Percentiles rank a stretch among this genome's conserved stretches.
These are phyloP conservation scores for Rhodotorula kratochvilovae DNA, from an alignment of 768 basidiomycete species.

Conservation along the genomic window DNA sequence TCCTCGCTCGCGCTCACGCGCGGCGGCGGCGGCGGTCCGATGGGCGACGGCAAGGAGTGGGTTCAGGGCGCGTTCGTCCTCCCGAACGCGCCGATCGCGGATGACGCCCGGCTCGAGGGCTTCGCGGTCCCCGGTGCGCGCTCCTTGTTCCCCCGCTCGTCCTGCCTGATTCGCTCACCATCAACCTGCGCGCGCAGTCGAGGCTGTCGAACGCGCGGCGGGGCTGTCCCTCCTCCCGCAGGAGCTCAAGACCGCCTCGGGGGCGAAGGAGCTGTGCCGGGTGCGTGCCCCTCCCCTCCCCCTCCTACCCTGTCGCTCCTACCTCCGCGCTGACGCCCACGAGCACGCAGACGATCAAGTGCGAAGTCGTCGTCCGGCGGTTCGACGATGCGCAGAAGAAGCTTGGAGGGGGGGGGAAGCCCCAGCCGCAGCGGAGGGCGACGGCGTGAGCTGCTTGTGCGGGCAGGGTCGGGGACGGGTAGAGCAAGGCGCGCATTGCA, in stretches of 20 bases:
- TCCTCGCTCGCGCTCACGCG: slow-evolving; percentile 4
- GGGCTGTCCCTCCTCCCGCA: slow-evolving; percentile 84
- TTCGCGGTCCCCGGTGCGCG: slow-evolving; percentile 80
- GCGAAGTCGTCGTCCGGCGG: slow-evolving; percentile 75
- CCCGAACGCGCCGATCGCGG: slow-evolving; percentile 87
- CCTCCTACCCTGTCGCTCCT: neutral
- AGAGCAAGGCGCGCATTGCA: too few relatives aligned
- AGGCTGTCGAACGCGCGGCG: slow-evolving; percentile 79
- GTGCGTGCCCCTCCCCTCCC: slow-evolving; percentile 3
- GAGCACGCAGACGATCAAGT: slow-evolving; percentile 64
- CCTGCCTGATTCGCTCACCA: too few relatives aligned
- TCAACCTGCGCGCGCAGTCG: too few relatives aligned
- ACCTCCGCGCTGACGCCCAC: neutral
- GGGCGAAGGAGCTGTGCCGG: slow-evolving; percentile 75
- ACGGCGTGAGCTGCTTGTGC: too few relatives aligned
- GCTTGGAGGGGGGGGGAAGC: slow-evolving; percentile 6
- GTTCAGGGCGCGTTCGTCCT: slow-evolving; percentile 91
- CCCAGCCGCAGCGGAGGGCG: neutral
- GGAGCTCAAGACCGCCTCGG: slow-evolving; percentile 56
- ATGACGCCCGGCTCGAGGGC: slow-evolving; percentile 69
- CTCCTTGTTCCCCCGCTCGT: slow-evolving; percentile 39
- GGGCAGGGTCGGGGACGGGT: too few relatives aligned
- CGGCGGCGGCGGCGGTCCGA: neutral
- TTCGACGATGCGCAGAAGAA: slow-evolving; percentile 68
- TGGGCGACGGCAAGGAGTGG: slow-evolving; percentile 55